Conservation (phyloP, 176 grass and related monocot genomes). For the Luzula sylvatica region DNA sequence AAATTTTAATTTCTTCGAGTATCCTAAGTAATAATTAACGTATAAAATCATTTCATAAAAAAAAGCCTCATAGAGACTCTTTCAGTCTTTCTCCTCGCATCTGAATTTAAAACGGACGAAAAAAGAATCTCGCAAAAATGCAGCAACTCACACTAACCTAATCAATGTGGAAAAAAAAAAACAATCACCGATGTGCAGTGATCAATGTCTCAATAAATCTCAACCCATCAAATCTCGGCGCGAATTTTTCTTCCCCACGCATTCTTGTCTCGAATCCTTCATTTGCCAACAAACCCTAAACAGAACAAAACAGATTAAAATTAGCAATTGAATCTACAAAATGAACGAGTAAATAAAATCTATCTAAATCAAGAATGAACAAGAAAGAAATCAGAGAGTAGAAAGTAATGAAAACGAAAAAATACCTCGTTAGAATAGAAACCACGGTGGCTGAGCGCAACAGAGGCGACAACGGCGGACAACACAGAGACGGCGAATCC, state of each 20-base stretch:
- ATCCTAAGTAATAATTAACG: too few species aligned
- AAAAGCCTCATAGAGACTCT: too few species aligned
- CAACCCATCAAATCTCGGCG: conserved; percentile 25
- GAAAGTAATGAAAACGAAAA: neutral
- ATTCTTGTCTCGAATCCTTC: neutral
- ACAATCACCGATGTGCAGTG: conserved; percentile 20
- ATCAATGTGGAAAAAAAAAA: conserved; percentile 2
- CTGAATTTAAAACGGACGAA: too few species aligned
- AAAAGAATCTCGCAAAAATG: conserved; percentile 13
- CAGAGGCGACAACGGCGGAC: conserved; percentile 9
- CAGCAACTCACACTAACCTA: conserved; percentile 3
- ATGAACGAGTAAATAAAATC: neutral
- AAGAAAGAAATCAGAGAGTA: neutral
- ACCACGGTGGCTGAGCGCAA: conserved; percentile 2
- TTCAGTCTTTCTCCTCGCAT: too few species aligned
- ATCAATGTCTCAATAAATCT: conserved; percentile 28
- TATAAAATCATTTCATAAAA: too few species aligned
- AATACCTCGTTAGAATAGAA: conserved; percentile 11
- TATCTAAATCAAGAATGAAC: neutral
- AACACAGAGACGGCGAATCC: conserved; percentile 1
- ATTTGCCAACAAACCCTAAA: neutral
- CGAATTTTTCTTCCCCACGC: conserved; percentile 16
- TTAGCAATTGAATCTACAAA: neutral
- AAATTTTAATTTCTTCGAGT: too few species aligned
- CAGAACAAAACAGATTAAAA: neutral